These are phyloP conservation scores for Malus hybrid DNA, from an alignment of 331 rosid species.

Conservation along the genomic window DNA sequence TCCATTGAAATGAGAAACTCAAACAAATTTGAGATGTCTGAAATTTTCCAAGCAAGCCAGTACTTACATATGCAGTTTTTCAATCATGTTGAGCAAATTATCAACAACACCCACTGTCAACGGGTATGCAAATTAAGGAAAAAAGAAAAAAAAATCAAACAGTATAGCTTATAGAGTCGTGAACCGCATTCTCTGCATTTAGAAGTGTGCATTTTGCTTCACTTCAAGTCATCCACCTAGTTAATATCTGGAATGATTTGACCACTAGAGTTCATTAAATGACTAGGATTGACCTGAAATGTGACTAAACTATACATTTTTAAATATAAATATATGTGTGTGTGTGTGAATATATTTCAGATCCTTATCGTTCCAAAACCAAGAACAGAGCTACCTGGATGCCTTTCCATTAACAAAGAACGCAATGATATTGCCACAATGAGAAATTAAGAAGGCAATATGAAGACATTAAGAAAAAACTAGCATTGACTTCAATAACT, in stretches of 20 bases:
- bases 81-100: background rate
- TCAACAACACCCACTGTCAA: background rate
- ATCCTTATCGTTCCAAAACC: too few species aligned
- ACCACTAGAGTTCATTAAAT: background rate
- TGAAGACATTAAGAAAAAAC: background rate
- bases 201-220: background rate
- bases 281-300: background rate
- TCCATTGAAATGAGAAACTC: conserved; percentile 9
- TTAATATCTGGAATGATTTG: background rate
- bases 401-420: background rate
- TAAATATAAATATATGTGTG: too few species aligned
- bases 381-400: background rate
- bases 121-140: background rate
- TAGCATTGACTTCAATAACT: background rate
- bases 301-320: background rate
- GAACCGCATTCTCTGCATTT: background rate
- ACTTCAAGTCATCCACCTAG: background rate
- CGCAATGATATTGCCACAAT: background rate
- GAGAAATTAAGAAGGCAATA: background rate
- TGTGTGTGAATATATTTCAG: too few species aligned
- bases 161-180: background rate
- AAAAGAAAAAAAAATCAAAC: background rate
- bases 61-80: background rate
- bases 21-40: background rate
- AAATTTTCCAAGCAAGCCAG: background rate